Base-by-base conservation (phyloP, 805 yeast genomes). In the Saturnispora halmiae region DNA sequence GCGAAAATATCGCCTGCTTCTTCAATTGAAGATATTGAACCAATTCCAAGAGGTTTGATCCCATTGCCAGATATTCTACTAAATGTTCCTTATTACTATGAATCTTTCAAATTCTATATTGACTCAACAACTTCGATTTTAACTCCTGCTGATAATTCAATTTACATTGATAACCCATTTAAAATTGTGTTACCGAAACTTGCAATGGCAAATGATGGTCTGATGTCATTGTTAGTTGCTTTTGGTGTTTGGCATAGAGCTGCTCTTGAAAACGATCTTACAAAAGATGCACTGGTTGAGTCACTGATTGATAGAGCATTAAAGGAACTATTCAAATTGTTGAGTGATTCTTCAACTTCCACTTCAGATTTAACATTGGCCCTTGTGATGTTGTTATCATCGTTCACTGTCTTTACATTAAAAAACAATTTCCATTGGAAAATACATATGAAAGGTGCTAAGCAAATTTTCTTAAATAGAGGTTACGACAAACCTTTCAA, bases 151-250 rank as follows among this genome's bases (percentile, higher is more conserved):
- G 84, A 84, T 8, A 63, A 71, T 3, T 54, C 64, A 6, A 51
- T 69, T 2, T 78, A 77, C 50, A 75, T 72, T 13, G 78, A 80
- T 49, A 82, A 82, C 49, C 94, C 94, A 0, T 82, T 81, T 60
- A 69, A 70, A 45, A 69, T 69, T 10, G 61, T 79, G 6, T 57
- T 83, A 10, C 90, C 92, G 0, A 73, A 72, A 49, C 66, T 82
- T 70, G 86, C 90, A 1, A 63, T 77, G 67, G 65, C 67, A 19
- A 66, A 71, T 43, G 72, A 75, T 4, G 71, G 82, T 0, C 55
- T 82, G 13, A 56, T 80, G 47, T 68, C 82, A 1, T 62, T 81
- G 1, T 46, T 81, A 11, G 56, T 81, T 22, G 75, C 76, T 1
- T 69, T 69, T 49, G 71, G 73, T 4, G 61, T 70, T 1, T 54